Conservation (phyloP, 192 early-diverging fungal species). For the Chytriomyces confervae region DNA sequence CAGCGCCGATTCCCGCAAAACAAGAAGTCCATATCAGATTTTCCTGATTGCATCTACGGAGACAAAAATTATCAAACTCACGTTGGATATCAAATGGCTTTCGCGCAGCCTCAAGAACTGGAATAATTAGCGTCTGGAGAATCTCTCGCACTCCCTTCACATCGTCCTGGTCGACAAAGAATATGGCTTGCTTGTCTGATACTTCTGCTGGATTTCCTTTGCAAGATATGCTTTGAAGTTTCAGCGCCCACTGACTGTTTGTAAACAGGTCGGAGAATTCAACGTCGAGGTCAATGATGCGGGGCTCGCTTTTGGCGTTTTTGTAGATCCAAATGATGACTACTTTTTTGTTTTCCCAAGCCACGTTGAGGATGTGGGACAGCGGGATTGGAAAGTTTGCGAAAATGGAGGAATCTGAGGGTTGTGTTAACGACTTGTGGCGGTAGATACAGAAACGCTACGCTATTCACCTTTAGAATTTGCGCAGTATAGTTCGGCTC, state of each 20-base stretch:
- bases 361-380: slow-evolving; percentile 16
- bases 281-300: slow-evolving; percentile 16
- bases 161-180: slow-evolving; percentile 28
- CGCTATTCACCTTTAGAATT: slow-evolving; percentile 5
- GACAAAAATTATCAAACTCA: neutral
- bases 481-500: slow-evolving; percentile 17
- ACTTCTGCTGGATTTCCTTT: slow-evolving; percentile 29
- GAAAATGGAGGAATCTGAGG: slow-evolving; percentile 9
- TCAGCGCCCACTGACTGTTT: slow-evolving; percentile 25
- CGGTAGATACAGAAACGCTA: neutral
- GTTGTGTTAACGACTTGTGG: neutral
- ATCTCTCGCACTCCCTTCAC: neutral
- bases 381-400: slow-evolving; percentile 16
- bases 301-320: slow-evolving; percentile 20
- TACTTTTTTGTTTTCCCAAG: slow-evolving; percentile 31
- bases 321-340: slow-evolving; percentile 10
- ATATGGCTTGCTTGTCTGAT: slow-evolving; percentile 25
- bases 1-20: no score
- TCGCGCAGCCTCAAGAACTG: slow-evolving; percentile 19
- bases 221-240: slow-evolving; percentile 2
- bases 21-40: neutral
- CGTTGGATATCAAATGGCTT: slow-evolving; percentile 31
- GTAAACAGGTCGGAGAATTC: slow-evolving; percentile 25
- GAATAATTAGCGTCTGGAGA: slow-evolving; percentile 21
- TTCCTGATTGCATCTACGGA: neutral